Base-by-base conservation (phyloP, 2,329 filamentous ascomycete species). In the Apiospora kogelbergensis region DNA sequence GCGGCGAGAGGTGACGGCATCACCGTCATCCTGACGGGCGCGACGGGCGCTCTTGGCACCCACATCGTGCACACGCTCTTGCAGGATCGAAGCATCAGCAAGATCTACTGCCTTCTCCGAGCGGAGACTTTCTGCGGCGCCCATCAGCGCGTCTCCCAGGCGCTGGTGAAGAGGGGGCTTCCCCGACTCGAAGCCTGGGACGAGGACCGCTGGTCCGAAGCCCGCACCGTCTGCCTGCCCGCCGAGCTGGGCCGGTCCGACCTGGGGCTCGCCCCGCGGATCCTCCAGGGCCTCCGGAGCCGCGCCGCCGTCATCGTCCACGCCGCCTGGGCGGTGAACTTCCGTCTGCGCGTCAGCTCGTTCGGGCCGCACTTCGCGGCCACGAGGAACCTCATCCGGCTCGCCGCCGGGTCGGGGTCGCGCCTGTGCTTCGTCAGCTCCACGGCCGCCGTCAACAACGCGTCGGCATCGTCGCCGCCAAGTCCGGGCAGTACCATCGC, bases 261-360 rank as follows among this genome's bases (percentile, higher is more conserved):
- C 9, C 81, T 91, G 1, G 88, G 88, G 1, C 77, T 91, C 1
- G 73, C 78, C 3, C 73, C 78, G 0, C 60, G 60, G 9, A 74
- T 78, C 7, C 86, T 86, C 73, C 69, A 77, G 2, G 70, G 76
- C 2, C 74, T 90, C 1, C 78, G 80, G 0, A 71, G 72, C 3
- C 78, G 84, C 68, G 78, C 82, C 1, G 86, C 85, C 1, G 76
- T 83, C 2, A 81, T 93, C 22, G 84, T 92, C 68, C 89, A 91
- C 75, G 82, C 89, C 9, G 89, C 89, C 24, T 91, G 89, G 89
- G 82, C 85, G 1, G 89, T 91, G 22, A 91, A 91, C 77, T 91
- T 91, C 79, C 85, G 84, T 33, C 80, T 89, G 67, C 82, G 84
- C 4, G 80, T 91, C 1, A 78, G 78, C 46, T 87, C 84, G 70